Evolutionary conservation across 2,329 filamentous ascomycete genomes (phyloP).

Genomic region (Alternaria novae-zelandiae): DNA sequence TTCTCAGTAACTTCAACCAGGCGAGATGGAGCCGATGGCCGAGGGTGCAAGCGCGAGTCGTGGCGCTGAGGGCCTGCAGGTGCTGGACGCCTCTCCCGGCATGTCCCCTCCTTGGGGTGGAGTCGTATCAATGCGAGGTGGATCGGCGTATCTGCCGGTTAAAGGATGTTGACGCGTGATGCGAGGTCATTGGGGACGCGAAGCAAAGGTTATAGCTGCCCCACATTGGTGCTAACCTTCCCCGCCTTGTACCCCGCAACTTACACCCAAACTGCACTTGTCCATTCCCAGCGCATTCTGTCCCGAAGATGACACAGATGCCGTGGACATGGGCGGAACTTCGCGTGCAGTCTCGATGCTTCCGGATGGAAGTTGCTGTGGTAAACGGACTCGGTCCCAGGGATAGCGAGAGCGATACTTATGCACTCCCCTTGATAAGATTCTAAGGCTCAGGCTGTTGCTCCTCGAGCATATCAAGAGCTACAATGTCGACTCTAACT

Average conservation of each 20-base stretch:
- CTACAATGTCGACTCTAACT: slow-evolving; percentile 27
- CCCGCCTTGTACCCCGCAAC: slow-evolving; percentile 33
- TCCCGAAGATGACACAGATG: not conserved
- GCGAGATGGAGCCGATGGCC: slow-evolving; percentile 16
- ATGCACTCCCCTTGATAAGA: not conserved
- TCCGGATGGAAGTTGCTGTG: not conserved
- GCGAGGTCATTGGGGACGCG: slow-evolving; percentile 3
- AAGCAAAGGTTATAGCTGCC: slow-evolving; percentile 13
- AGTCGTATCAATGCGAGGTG: slow-evolving; percentile 5
- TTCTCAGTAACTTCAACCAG: slow-evolving; percentile 8
- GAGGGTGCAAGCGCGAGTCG: not conserved
- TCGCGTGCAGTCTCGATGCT: not conserved
- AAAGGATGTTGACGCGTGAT: slow-evolving; percentile 19
- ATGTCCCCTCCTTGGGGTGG: slow-evolving; percentile 3
- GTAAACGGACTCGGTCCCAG: not conserved
- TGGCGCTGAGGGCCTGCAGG: slow-evolving; percentile 7
- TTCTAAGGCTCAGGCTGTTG: not conserved
- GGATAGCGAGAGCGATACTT: not conserved
- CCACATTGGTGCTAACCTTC: slow-evolving; percentile 28
- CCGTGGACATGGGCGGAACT: not conserved
- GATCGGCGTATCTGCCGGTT: slow-evolving; percentile 21
- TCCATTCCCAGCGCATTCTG: not conserved
- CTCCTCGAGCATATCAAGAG: not conserved
- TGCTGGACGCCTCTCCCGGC: slow-evolving; percentile 1
- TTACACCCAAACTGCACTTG: not conserved